A percentile compares a stretch with the other conserved stretches of the same genome.
Evolutionary conservation across 345 rosid species (phyloP).

Genomic region (Lumnitzera littorea): DNA sequence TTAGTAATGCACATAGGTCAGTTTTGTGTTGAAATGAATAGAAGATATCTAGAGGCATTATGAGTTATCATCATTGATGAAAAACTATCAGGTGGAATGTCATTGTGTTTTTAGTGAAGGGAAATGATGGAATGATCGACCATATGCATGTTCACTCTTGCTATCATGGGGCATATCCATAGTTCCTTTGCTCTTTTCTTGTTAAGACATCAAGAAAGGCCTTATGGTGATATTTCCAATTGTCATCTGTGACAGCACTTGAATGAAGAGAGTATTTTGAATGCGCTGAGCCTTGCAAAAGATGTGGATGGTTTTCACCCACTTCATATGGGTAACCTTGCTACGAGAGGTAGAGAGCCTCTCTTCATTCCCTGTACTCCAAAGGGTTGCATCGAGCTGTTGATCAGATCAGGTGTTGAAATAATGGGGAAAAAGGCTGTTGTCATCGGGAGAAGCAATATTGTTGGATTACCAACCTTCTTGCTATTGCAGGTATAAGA

Average conservation of each 20-base stretch:
- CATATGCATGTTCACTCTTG: no score
- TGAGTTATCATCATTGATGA: no score
- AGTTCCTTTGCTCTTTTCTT: no score
- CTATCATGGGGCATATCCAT: no score
- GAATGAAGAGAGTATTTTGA: slow-evolving; percentile 70
- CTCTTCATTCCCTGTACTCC: slow-evolving; percentile 80
- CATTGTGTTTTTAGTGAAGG: no score
- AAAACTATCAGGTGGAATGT: no score
- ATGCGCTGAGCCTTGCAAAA: slow-evolving; percentile 59
- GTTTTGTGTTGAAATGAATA: no score
- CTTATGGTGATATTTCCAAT: no score
- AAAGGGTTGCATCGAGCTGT: slow-evolving; percentile 77
- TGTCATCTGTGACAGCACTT: slow-evolving; percentile 60
- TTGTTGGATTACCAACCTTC: slow-evolving; percentile 78
- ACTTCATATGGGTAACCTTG: slow-evolving; percentile 75
- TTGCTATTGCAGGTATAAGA: slow-evolving; percentile 71
- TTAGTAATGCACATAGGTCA: no score
- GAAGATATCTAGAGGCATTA: no score
- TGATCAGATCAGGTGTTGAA: slow-evolving; percentile 67
- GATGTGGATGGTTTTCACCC: slow-evolving; percentile 95
- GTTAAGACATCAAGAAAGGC: no score
- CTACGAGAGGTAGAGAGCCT: slow-evolving; percentile 93
- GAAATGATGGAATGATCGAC: no score
- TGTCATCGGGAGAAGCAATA: slow-evolving; percentile 90
- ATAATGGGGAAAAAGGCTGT: slow-evolving; percentile 73